These are phyloP conservation scores for Castanopsis chinensis DNA, from an alignment of 306 rosid genomes.

Conservation along the genomic window DNA sequence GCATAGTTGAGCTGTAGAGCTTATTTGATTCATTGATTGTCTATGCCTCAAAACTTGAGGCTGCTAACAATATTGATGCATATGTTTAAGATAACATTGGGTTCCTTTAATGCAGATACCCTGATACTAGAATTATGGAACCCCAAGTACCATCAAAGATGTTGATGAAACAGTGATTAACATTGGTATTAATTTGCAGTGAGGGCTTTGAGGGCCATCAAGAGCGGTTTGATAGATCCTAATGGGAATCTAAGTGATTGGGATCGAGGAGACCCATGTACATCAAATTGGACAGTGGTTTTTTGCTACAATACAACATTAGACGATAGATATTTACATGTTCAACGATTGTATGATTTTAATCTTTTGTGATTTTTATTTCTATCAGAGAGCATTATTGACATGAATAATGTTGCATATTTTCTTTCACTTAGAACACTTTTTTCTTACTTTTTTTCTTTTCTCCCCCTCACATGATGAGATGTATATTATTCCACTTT, in stretches of 20 bases:
- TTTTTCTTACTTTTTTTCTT: not conserved
- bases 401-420: not conserved
- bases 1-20: not conserved
- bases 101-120: not conserved
- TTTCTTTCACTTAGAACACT: not conserved
- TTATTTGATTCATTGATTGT: not conserved
- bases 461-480: not conserved
- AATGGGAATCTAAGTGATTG: too few relatives aligned
- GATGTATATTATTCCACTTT: not conserved
- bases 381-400: not conserved
- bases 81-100: not conserved
- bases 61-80: not conserved
- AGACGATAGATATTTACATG: constrained; percentile 37
- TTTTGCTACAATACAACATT: constrained; percentile 27
- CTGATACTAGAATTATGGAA: not conserved
- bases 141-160: not conserved
- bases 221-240: not conserved
- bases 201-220: constrained; percentile 35
- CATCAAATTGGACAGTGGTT: constrained; percentile 40
- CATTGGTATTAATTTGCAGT: constrained; percentile 29
- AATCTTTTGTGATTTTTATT: not conserved
- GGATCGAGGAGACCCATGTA: too few relatives aligned
- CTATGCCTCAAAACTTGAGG: not conserved
- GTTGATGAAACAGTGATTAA: not conserved
- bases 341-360: constrained; percentile 37